Base-by-base conservation (phyloP, 1,139 yeast species). In the Maudiozyma humilis region DNA sequence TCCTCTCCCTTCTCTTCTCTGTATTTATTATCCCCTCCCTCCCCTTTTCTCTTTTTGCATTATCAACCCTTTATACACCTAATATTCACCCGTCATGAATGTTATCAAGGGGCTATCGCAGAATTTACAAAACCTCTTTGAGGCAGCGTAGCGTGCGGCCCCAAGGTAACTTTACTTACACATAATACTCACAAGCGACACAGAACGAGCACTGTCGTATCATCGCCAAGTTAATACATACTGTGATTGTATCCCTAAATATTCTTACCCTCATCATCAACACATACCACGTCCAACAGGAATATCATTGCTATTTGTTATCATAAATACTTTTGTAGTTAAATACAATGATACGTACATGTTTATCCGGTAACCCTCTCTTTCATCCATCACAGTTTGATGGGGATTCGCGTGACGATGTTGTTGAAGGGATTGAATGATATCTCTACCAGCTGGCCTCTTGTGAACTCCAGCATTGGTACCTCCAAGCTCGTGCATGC, bases 401-500 rank as follows among this genome's bases (percentile, higher is more conserved):
- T 44, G 12, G 49, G 47, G 20, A 46, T 46, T 40, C 44, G 42
- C 23, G 47, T 44, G 7, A 50, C 51, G 6, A 42, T 43, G 36
- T 51, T 46, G 27, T 48, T 42, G 20, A 48, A 48, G 12, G 50
- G 51, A 10, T 41, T 41, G 32, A 48, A 46, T 3, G 85, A 78
- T 41, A 91, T 80, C 63, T 89, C 95, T 50, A 88, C 85, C 40
- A 91, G 73, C 56, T 88, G 94, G 59, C 85, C 78, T 45, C 84
- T 76, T 38, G 91, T 80, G 64, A 91, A 88, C 50, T 77, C 71
- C 45, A 89, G 69, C 38, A 71, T 68, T 3, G 97, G 96, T 48
- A 91, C 87, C 54, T 88, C 96, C 50, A 74, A 74, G 54, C 93
- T 85, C 3, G 93, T 78, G 51, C 88, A 81, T 2, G 96, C 93